Percentiles rank a stretch among this genome's conserved stretches.
Evolutionary conservation across 805 yeast species (phyloP).

Genomic region (Lipomyces lipofer): DNA sequence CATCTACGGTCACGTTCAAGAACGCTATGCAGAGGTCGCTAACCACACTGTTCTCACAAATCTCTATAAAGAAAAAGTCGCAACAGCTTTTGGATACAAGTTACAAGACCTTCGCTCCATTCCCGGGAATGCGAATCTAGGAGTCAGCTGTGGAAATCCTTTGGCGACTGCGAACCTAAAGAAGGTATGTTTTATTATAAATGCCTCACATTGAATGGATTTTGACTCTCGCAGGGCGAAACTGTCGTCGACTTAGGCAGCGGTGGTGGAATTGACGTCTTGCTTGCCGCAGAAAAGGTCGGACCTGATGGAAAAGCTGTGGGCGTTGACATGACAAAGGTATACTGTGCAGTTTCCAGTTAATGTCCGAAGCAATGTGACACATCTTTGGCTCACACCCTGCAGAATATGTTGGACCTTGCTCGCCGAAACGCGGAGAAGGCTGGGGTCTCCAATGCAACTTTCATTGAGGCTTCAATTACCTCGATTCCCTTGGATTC

Average conservation of each 20-base stretch:
- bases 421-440: not conserved
- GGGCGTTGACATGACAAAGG: slow-evolving; percentile 4
- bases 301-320: slow-evolving; percentile 2
- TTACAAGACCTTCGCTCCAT: not conserved
- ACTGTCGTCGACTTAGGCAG: slow-evolving; percentile 2
- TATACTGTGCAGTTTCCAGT: not conserved
- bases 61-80: not conserved
- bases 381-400: not conserved
- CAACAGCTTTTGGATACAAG: not conserved
- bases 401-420: not conserved
- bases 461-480: slow-evolving; percentile 1
- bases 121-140: slow-evolving; percentile 5
- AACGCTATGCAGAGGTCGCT: slow-evolving; percentile 13
- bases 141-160: slow-evolving; percentile 3
- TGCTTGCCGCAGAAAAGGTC: slow-evolving; percentile 3
- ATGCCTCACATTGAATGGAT: not conserved
- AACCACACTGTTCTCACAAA: not conserved
- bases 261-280: slow-evolving; percentile 4
- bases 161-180: not conserved
- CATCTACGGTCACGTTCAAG: not conserved
- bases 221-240: not conserved
- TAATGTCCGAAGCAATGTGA: no score
- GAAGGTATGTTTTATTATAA: not conserved
- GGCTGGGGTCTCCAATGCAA: not conserved
- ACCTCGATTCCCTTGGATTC: not conserved